Evolutionary conservation across 192 early-diverging fungal genomes (phyloP).

Genomic region (Dispira simplex): DNA sequence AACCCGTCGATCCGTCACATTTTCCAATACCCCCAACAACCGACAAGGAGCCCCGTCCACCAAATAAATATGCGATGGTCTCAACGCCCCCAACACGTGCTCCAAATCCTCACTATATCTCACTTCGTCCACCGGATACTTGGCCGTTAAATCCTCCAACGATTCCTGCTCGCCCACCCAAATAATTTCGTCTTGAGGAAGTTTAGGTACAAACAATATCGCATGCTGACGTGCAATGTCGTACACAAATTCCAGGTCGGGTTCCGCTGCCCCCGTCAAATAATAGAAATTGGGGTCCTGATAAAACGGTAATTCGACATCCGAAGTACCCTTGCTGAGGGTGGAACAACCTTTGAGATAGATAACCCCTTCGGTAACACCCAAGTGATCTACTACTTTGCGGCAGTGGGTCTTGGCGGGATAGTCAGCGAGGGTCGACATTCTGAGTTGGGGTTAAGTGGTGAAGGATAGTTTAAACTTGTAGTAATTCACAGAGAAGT

Average conservation of each 20-base stretch:
- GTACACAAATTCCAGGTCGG: constrained; percentile 52
- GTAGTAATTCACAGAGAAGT: too few relatives aligned
- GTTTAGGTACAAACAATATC: constrained; percentile 51
- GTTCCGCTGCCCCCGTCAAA: constrained; percentile 59
- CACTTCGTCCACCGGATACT: constrained; percentile 58
- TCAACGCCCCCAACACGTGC: constrained; percentile 22
- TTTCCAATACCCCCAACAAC: constrained; percentile 13
- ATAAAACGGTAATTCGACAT: constrained; percentile 55
- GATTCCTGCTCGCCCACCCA: constrained; percentile 62
- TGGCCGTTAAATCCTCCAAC: constrained; percentile 27
- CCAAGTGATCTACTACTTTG: constrained; percentile 40
- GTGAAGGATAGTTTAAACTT: too few relatives aligned
- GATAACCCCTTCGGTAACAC: constrained; percentile 36
- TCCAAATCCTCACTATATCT: constrained; percentile 38
- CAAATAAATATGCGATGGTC: constrained; percentile 27
- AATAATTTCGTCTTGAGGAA: constrained; percentile 47
- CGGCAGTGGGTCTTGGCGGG: constrained; percentile 48
- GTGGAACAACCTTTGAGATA: constrained; percentile 37
- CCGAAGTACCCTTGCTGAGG: constrained; percentile 14
- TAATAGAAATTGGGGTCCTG: constrained; percentile 85
- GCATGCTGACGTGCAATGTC: constrained; percentile 42
- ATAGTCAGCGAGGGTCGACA: constrained; percentile 15
- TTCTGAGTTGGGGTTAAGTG: too few relatives aligned
- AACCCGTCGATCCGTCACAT: constrained; percentile 16
- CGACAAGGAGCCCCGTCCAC: constrained; percentile 22